These are phyloP conservation scores for Ceratobasidium theobromae DNA, from an alignment of 1,284 basidiomycete genomes.

Conservation along the genomic window DNA sequence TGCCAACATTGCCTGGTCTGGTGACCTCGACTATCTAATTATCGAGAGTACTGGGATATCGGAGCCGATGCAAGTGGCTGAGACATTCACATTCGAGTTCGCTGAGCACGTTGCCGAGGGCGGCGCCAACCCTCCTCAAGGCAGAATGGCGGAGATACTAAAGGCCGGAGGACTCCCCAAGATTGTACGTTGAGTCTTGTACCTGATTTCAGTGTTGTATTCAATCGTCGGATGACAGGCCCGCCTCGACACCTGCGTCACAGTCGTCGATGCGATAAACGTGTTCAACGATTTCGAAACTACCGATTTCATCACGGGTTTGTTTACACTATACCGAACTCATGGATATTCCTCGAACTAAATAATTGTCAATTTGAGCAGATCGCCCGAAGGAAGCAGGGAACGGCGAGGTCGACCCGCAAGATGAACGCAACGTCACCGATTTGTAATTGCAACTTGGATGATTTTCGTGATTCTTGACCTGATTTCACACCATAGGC, in stretches of 20 bases:
- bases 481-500: conserved; percentile 29
- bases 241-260: conserved; percentile 42
- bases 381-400: neutral
- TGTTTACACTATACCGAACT: too few species aligned
- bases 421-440: conserved; percentile 47
- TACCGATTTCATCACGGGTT: conserved; percentile 49
- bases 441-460: neutral
- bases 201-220: conserved; percentile 40
- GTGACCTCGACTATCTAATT: conserved; percentile 47
- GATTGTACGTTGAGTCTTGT: conserved; percentile 38
- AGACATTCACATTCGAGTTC: conserved; percentile 46
- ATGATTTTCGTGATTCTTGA: neutral
- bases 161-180: conserved; percentile 46
- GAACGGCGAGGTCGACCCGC: conserved; percentile 42
- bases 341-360: neutral
- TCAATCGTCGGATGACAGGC: neutral
- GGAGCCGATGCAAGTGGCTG: conserved; percentile 49
- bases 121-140: conserved; percentile 39
- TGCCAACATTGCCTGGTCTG: conserved; percentile 44
- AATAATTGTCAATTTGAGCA: neutral
- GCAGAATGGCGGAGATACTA: conserved; percentile 46
- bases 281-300: conserved; percentile 49
- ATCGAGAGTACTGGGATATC: conserved; percentile 50
- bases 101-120: conserved; percentile 44
- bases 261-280: conserved; percentile 43